phyloP scores from a whole-genome alignment of 768 basidiomycete genomes.

The Chalciporus sphaerocephalus region DNA sequence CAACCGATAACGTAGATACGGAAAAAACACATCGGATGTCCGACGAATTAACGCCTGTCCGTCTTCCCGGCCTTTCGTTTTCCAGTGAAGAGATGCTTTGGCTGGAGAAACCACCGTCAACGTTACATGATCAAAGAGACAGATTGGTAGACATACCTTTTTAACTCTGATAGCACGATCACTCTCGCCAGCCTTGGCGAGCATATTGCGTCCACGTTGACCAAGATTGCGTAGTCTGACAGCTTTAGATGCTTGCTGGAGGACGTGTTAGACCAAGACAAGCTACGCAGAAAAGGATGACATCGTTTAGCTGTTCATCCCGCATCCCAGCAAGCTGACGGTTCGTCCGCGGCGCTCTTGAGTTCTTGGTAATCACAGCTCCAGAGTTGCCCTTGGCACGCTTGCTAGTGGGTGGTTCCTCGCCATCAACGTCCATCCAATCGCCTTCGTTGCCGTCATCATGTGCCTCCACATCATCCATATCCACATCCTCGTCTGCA shows the following conservation, averaged over 20 bases:
- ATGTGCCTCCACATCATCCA: slow-evolving; percentile 41
- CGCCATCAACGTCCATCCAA: slow-evolving; percentile 54
- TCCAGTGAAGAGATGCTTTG: slow-evolving; percentile 81
- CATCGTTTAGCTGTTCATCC: slow-evolving; percentile 51
- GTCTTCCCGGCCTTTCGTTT: slow-evolving; percentile 86
- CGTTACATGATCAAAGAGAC: background rate
- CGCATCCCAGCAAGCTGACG: slow-evolving; percentile 77
- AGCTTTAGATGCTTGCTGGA: slow-evolving; percentile 76
- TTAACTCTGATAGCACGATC: slow-evolving; percentile 78
- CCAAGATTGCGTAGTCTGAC: slow-evolving; percentile 79
- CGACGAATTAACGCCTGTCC: slow-evolving; percentile 52
- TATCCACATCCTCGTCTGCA: slow-evolving; percentile 53
- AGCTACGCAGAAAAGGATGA: background rate
- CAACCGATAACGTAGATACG: slow-evolving; percentile 3
- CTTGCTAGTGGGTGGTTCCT: slow-evolving; percentile 51
- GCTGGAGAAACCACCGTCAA: slow-evolving; percentile 41
- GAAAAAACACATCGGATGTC: background rate
- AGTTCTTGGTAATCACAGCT: slow-evolving; percentile 43
- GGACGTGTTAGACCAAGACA: background rate
- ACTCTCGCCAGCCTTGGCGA: slow-evolving; percentile 87
- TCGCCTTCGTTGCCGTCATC: slow-evolving; percentile 42
- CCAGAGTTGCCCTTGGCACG: slow-evolving; percentile 61
- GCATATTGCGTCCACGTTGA: slow-evolving; percentile 81
- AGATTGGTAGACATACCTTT: slow-evolving; percentile 58
- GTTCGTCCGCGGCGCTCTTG: slow-evolving; percentile 63